Conservation (phyloP, 1,284 basidiomycete species). For the Tilletia walkeri region DNA sequence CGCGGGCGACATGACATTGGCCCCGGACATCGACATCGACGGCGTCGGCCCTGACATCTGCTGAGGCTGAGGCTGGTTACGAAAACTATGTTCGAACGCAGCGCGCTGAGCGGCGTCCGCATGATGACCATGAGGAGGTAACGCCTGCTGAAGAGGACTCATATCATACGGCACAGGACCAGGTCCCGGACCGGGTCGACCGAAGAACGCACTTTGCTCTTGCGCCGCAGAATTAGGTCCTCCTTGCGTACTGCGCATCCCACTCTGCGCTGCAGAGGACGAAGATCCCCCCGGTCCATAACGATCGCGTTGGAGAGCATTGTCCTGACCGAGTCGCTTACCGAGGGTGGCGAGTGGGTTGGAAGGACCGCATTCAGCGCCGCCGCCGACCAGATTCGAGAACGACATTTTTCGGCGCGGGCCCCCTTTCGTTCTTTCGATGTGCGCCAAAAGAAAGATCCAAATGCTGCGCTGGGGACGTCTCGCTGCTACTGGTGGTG, state of each 20-base stretch:
- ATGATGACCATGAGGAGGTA: neutral
- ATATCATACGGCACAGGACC: constrained; percentile 7
- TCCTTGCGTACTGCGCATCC: neutral
- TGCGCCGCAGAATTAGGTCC: neutral
- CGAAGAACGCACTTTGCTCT: constrained; percentile 35
- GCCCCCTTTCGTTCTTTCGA: no score
- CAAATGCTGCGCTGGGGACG: no score
- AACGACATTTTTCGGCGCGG: constrained; percentile 37
- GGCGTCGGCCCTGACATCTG: no score
- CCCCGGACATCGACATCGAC: neutral
- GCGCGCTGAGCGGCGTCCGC: neutral
- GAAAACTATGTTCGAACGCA: constrained; percentile 21
- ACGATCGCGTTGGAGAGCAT: constrained; percentile 43
- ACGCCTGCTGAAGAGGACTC: constrained; percentile 2
- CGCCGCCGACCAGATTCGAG: constrained; percentile 45
- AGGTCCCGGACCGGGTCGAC: neutral
- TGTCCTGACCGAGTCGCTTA: constrained; percentile 52
- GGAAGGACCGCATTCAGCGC: constrained; percentile 50
- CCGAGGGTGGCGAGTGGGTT: constrained; percentile 52
- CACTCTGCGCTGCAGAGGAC: constrained; percentile 3
- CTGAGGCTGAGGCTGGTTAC: neutral
- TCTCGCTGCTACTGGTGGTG: neutral
- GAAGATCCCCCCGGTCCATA: constrained; percentile 12
- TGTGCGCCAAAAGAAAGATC: no score
- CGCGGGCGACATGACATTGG: neutral